These are phyloP conservation scores for Mycena haematopus DNA, from an alignment of 768 basidiomycete species.

Conservation along the genomic window DNA sequence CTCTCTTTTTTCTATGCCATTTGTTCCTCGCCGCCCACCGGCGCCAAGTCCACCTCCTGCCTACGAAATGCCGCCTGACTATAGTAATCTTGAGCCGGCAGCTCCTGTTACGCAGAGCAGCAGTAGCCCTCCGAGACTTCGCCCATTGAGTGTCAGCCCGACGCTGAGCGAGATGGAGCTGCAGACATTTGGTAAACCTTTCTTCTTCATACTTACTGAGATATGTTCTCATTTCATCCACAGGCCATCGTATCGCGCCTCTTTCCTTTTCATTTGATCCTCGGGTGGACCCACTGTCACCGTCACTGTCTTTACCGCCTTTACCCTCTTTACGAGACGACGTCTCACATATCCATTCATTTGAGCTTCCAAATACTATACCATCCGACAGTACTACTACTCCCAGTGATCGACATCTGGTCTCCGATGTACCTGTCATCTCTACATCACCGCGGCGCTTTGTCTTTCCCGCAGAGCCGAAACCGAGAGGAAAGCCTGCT, in stretches of 20 bases:
- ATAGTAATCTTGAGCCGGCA: not conserved
- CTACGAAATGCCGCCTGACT: not conserved
- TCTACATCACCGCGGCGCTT: not conserved
- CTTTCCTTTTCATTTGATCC: not conserved
- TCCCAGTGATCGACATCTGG: not conserved
- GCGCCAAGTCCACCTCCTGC: not conserved
- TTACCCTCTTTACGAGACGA: not conserved
- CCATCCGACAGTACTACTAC: not conserved
- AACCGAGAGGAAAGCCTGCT: too few relatives aligned
- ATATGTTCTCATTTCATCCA: not conserved
- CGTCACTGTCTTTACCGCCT: not conserved
- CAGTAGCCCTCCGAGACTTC: not conserved
- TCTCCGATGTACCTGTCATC: not conserved
- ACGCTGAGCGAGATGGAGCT: not conserved
- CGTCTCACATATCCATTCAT: not conserved
- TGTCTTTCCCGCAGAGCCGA: not conserved
- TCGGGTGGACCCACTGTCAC: not conserved
- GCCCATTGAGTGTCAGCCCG: not conserved
- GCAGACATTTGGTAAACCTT: not conserved
- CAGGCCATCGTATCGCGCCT: not conserved
- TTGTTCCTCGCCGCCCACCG: not conserved
- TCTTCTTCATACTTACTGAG: not conserved
- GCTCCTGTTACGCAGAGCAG: too few relatives aligned
- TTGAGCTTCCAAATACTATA: not conserved
- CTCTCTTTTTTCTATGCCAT: not conserved